These are phyloP conservation scores for Phytophthora hibernalis DNA, from an alignment of 352 stramenopile genomes.

Conservation along the genomic window DNA sequence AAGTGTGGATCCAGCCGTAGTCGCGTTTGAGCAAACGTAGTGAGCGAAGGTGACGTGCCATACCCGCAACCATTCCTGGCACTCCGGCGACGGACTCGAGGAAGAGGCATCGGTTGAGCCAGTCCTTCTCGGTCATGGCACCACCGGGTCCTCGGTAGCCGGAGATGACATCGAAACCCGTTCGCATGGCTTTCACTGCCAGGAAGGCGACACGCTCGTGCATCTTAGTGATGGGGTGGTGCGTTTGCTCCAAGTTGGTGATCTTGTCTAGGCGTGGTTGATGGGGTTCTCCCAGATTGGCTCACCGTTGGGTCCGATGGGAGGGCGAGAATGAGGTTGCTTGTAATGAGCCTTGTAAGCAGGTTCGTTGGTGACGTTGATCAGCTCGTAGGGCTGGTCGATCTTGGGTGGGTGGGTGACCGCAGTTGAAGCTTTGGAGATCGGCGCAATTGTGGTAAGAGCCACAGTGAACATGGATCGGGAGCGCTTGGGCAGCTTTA, in stretches of 20 bases:
- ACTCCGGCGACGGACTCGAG: constrained; percentile 84
- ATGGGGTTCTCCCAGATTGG: constrained; percentile 50
- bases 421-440: constrained; percentile 1
- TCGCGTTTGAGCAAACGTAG: constrained; percentile 86
- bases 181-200: constrained; percentile 54
- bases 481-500: constrained; percentile 5
- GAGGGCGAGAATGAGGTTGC: background rate
- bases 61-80: constrained; percentile 81
- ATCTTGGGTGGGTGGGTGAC: background rate
- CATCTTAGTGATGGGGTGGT: constrained; percentile 45
- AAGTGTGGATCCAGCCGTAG: constrained; percentile 93
- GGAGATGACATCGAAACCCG: constrained; percentile 58
- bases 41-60: constrained; percentile 82
- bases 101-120: constrained; percentile 74
- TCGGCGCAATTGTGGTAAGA: background rate
- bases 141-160: constrained; percentile 66
- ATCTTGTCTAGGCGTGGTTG: constrained; percentile 47
- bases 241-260: constrained; percentile 38
- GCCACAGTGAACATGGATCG: background rate
- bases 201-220: constrained; percentile 45
- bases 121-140: constrained; percentile 69
- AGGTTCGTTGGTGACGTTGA: background rate
- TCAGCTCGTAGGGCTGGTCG: background rate
- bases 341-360: background rate
- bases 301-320: background rate